phyloP scores from a whole-genome alignment of 2,329 filamentous ascomycete species.

The Colletotrichum tabaci region DNA sequence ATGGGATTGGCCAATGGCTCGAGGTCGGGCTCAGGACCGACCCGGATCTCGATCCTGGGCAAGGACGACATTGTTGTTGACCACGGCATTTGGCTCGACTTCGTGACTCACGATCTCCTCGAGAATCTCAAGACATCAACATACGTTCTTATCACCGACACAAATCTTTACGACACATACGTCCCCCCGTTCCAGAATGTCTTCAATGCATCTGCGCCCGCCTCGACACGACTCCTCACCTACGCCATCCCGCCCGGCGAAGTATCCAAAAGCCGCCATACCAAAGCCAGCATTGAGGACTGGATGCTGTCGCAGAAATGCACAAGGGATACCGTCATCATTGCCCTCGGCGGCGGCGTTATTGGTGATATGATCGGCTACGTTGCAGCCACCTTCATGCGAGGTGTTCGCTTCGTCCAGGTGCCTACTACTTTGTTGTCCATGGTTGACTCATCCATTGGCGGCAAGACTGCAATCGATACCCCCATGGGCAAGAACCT shows the following conservation, averaged over 20 bases:
- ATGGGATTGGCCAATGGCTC: constrained; percentile 41
- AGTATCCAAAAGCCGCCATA: constrained; percentile 92
- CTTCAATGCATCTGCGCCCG: constrained; percentile 53
- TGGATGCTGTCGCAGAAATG: constrained; percentile 96
- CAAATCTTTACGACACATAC: constrained; percentile 87
- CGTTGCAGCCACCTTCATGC: constrained; percentile 98
- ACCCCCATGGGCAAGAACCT: constrained; percentile 96
- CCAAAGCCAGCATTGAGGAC: constrained; percentile 96
- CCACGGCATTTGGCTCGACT: constrained; percentile 89
- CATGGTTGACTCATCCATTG: constrained; percentile 99
- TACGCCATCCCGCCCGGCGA: constrained; percentile 93
- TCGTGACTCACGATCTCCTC: constrained; percentile 86
- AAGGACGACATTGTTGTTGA: constrained; percentile 93
- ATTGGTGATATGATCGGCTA: constrained; percentile 99
- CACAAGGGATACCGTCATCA: constrained; percentile 93
- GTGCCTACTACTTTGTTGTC: constrained; percentile 94
- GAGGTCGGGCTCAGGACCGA: constrained; percentile 55
- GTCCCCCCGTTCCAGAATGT: constrained; percentile 78
- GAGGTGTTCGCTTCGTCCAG: constrained; percentile 95
- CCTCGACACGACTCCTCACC: constrained; percentile 79
- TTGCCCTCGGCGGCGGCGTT: constrained; percentile 94
- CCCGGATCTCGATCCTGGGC: constrained; percentile 84
- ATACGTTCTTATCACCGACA: constrained; percentile 97
- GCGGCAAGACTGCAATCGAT: constrained; percentile 98
- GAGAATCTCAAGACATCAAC: constrained; percentile 85